A percentile compares a stretch with the other conserved stretches of the same genome.
phyloP scores from a whole-genome alignment of 805 yeast genomes.

The Lachancea sp. region DNA sequence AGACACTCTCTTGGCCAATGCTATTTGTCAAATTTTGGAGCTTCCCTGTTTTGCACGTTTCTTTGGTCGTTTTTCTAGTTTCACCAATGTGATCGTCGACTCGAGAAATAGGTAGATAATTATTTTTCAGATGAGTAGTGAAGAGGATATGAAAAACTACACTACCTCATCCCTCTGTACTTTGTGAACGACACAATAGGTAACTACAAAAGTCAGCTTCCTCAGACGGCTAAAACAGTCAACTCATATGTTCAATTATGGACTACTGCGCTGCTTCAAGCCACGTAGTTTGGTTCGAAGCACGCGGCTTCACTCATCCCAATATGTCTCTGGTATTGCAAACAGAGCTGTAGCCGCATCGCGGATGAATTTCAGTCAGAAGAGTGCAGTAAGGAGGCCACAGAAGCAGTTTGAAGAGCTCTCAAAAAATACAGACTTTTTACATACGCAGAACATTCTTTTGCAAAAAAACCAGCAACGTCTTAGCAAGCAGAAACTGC shows the following conservation, averaged over 20 bases:
- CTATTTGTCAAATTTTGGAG: no score
- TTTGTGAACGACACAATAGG: not conserved
- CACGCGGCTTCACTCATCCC: not conserved
- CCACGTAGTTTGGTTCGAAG: not conserved
- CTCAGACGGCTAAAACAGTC: no score
- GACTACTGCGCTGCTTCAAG: not conserved
- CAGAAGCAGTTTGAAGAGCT: slow-evolving; percentile 13
- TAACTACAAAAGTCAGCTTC: not conserved
- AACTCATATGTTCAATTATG: not conserved
- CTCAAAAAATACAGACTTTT: slow-evolving; percentile 19
- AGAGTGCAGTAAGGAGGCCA: not conserved
- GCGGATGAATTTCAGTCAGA: not conserved
- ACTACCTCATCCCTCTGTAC: not conserved
- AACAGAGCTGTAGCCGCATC: not conserved
- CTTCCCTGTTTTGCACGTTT: no score
- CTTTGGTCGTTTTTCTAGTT: no score
- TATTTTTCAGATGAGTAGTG: not conserved
- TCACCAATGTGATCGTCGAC: no score
- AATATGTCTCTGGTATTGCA: not conserved
- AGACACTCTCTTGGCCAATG: no score
- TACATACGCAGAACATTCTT: slow-evolving; percentile 19
- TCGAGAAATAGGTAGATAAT: not conserved
- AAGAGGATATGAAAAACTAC: not conserved
- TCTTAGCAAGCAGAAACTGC: slow-evolving; percentile 34
- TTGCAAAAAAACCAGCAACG: slow-evolving; percentile 19